Evolutionary conservation across 306 rosid species (phyloP).

Genomic region (Purshia tridentata): DNA sequence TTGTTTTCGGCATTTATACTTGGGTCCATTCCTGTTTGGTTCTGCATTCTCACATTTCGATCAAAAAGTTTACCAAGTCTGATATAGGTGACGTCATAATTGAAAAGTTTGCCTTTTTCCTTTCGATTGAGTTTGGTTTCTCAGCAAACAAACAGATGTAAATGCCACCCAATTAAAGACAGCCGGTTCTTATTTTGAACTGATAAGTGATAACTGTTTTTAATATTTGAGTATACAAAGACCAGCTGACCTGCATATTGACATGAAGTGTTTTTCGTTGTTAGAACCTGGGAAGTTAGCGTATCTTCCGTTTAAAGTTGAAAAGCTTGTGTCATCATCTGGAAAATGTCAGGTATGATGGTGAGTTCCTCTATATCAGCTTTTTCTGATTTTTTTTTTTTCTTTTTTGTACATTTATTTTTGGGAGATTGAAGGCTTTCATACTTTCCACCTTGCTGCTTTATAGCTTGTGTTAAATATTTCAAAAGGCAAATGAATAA

Average conservation of each 20-base stretch:
- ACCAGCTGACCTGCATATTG: constrained; percentile 5
- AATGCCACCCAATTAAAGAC: neutral
- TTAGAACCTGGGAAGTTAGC: constrained; percentile 56
- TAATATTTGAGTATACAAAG: too few species aligned
- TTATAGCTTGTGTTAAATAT: neutral
- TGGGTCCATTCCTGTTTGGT: constrained; percentile 1
- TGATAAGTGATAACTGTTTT: neutral
- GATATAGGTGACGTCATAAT: neutral
- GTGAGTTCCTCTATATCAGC: constrained; percentile 53
- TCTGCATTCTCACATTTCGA: neutral
- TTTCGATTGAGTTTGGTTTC: neutral
- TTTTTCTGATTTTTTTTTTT: constrained; percentile 1
- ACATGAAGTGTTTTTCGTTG: constrained; percentile 5
- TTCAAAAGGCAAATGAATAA: neutral
- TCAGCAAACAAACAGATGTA: neutral
- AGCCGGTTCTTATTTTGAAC: too few species aligned
- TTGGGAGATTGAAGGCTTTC: neutral
- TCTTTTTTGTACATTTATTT: neutral
- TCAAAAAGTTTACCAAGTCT: neutral
- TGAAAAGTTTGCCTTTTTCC: neutral
- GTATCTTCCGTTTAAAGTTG: constrained; percentile 40
- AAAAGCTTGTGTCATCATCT: constrained; percentile 35
- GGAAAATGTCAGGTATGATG: constrained; percentile 81
- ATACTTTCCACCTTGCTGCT: neutral
- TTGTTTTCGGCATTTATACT: neutral